Base-by-base conservation (phyloP, 163 green algal species). In the Volvox carteri region DNA sequence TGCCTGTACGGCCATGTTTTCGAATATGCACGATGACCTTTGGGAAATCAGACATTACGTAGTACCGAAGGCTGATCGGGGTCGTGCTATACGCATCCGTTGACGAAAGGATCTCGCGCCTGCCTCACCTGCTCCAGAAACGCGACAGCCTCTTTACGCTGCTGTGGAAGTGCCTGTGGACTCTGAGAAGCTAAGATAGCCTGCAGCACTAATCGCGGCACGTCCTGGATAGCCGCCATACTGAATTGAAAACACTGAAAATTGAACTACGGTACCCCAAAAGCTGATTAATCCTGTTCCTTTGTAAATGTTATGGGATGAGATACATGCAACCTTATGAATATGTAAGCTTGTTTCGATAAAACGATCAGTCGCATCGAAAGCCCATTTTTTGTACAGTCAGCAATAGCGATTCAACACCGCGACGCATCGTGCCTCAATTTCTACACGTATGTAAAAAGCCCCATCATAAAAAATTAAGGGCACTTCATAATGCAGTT, bases 91-190 rank as follows among this genome's bases (percentile, higher is more conserved):
- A n/a, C n/a, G n/a, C n/a, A n/a, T n/a, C n/a, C 19, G 19, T 77
- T 52, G 33, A 23, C 68, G 68, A 78, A 58, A 18, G 60, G 74
- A 84, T 54, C 41, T 65, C 6, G 46, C n/a, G 46, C 33, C 41
- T 28, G 19, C 11, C 90, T 1, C 80, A 91, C 94, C 90, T 96
- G 93, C 58, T 96, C 90, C 44, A 94, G 93, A 41, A 96, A 90
- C 60, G 78, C 70, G n/a, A 93, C 84, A 14, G 90, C 94, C 41
- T 93, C 90, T 18, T 90, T 88, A 23, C 90, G 90, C 78, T 92
- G 87, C 84, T 91, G 77, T 21, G 78, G 78, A n/a, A 44, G 73
- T 25, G 88, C 83, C 11, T 58, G 48, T 48, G 81, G 72, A 42
- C 91, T 91, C 25, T 92, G 84, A 33, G 68, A 81, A 19, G 90